phyloP scores from a whole-genome alignment of 1,139 yeast species.

The Pichia sp. region DNA sequence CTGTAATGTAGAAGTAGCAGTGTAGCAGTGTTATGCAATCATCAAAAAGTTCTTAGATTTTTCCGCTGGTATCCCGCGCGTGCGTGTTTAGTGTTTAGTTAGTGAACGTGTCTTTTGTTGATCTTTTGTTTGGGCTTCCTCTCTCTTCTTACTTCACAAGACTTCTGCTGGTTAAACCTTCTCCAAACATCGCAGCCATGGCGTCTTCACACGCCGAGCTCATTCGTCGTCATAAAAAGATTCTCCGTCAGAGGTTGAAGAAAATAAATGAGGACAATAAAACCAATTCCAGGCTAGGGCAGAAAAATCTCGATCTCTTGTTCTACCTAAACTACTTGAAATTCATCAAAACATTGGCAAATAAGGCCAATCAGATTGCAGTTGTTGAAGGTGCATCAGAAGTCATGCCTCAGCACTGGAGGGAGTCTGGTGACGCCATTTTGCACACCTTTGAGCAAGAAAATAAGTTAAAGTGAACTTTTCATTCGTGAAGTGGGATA shows the following conservation, averaged over 20 bases:
- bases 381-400: slow-evolving; percentile 31
- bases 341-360: slow-evolving; percentile 35
- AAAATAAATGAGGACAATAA: slow-evolving; percentile 5
- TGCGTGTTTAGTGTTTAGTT: too few relatives aligned
- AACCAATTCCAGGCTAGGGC: slow-evolving; percentile 11
- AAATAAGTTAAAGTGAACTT: slow-evolving; percentile 15
- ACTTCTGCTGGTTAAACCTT: too few relatives aligned
- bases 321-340: slow-evolving; percentile 43
- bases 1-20: too few relatives aligned
- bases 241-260: slow-evolving; percentile 9
- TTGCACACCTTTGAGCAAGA: slow-evolving; percentile 20
- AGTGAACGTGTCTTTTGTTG: too few relatives aligned
- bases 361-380: slow-evolving; percentile 29
- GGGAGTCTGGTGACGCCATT: slow-evolving; percentile 25
- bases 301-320: slow-evolving; percentile 28
- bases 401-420: slow-evolving; percentile 29
- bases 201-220: slow-evolving; percentile 11
- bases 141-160: too few relatives aligned
- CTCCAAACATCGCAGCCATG: too few relatives aligned
- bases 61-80: too few relatives aligned
- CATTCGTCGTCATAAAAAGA: slow-evolving; percentile 10
- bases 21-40: too few relatives aligned
- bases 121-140: too few relatives aligned
- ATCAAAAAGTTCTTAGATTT: too few relatives aligned
- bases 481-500: too few relatives aligned